These are phyloP conservation scores for Aspergillus sp. DNA, from an alignment of 2,329 filamentous ascomycete species.

Conservation along the genomic window DNA sequence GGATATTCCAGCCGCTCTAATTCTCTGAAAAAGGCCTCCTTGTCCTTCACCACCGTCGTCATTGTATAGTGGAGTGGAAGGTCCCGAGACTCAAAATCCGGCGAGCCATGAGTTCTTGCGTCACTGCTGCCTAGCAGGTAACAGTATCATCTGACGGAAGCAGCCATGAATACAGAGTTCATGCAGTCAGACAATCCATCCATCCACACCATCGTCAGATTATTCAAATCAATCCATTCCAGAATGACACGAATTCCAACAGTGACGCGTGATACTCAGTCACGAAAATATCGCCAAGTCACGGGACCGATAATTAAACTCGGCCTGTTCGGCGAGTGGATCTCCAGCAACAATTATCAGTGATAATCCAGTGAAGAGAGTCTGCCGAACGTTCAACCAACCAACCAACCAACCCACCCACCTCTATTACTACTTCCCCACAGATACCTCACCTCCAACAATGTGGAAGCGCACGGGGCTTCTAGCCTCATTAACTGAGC, in stretches of 20 bases:
- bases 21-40: conserved; percentile 39
- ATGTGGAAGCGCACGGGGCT: conserved; percentile 36
- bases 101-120: conserved; percentile 20
- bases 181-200: neutral
- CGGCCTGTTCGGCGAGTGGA: conserved; percentile 2
- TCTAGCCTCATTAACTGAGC: conserved; percentile 24
- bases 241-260: neutral
- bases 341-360: conserved; percentile 2
- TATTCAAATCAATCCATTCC: neutral
- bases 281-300: conserved; percentile 40
- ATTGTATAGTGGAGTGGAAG: conserved; percentile 22
- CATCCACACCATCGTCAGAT: neutral
- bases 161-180: neutral
- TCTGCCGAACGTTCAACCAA: neutral
- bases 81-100: conserved; percentile 12
- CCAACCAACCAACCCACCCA: neutral
- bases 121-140: conserved; percentile 15
- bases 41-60: conserved; percentile 25
- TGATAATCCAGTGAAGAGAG: neutral
- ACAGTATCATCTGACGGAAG: neutral
- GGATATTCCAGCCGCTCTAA: conserved; percentile 37
- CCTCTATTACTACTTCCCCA: neutral
- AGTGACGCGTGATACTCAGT: conserved; percentile 5
- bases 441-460: conserved; percentile 4
- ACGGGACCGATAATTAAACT: conserved; percentile 34